Percentiles rank a stretch among this genome's conserved stretches.
These are phyloP conservation scores for Aureobasidium melanogenum DNA, from an alignment of 2,329 filamentous ascomycete species.

Conservation along the genomic window DNA sequence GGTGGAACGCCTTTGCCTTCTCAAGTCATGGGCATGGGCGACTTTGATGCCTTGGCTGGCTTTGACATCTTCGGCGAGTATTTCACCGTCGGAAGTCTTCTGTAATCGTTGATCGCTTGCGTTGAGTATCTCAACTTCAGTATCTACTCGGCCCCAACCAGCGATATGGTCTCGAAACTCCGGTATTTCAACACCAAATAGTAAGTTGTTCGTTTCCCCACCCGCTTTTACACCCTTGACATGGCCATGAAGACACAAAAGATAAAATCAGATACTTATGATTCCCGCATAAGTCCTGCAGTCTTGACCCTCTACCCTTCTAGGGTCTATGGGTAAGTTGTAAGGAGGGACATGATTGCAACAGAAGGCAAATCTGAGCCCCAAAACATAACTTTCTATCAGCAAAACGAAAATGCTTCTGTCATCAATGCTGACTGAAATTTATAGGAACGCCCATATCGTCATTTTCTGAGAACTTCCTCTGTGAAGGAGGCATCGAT, in stretches of 20 bases:
- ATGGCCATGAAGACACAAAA: background rate
- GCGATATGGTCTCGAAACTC: too few relatives aligned
- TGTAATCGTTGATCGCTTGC: background rate
- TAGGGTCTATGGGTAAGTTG: background rate
- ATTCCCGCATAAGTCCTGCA: background rate
- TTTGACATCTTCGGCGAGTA: slow-evolving; percentile 11
- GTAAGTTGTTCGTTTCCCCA: background rate
- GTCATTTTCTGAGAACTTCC: background rate
- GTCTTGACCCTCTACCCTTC: background rate
- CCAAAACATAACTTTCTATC: background rate
- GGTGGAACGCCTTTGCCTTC: background rate
- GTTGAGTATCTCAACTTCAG: background rate
- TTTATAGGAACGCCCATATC: background rate
- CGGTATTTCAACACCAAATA: too few relatives aligned
- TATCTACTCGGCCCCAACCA: too few relatives aligned
- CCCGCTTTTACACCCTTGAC: too few relatives aligned
- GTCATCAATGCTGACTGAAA: background rate
- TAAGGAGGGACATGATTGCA: background rate
- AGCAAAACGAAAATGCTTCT: background rate
- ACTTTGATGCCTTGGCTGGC: background rate
- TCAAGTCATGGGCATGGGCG: background rate
- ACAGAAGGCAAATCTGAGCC: slow-evolving; percentile 11
- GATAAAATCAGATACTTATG: slow-evolving; percentile 10
- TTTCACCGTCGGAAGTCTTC: slow-evolving; percentile 6
- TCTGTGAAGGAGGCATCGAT: too few relatives aligned